Conservation (phyloP, 805 yeast species). For the Kodamaea laetipori region DNA sequence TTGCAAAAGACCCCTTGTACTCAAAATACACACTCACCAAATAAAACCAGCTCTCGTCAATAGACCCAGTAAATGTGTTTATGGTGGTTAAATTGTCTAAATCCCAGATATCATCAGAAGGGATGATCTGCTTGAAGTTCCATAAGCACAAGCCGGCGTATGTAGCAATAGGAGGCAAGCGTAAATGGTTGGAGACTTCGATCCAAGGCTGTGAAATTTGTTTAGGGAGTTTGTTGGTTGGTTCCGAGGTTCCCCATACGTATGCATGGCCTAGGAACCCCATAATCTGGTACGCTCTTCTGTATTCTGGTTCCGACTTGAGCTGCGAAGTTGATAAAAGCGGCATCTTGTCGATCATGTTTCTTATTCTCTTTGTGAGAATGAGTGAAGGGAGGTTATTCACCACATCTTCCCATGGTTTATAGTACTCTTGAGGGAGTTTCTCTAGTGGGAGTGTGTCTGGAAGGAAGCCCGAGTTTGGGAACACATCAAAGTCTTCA, state of each 20-base stretch:
- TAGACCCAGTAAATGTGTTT: conserved; percentile 84
- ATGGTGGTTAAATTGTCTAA: conserved; percentile 75
- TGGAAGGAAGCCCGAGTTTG: conserved; percentile 79
- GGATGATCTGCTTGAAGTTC: conserved; percentile 74
- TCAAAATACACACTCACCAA: conserved; percentile 87
- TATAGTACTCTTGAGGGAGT: conserved; percentile 62
- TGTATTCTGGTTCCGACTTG: conserved; percentile 49
- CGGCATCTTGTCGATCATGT: conserved; percentile 64
- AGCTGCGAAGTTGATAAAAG: conserved; percentile 52
- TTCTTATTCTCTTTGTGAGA: conserved; percentile 62
- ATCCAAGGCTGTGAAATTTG: conserved; percentile 73
- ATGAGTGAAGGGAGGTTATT: conserved; percentile 71
- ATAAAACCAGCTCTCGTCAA: conserved; percentile 94
- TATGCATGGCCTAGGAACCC: conserved; percentile 87
- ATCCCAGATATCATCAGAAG: conserved; percentile 45
- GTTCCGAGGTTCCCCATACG: conserved; percentile 76
- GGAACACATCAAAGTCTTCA: conserved; percentile 69
- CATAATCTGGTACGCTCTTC: conserved; percentile 80
- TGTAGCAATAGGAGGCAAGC: conserved; percentile 84
- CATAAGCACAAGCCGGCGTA: conserved; percentile 86
- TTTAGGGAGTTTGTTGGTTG: conserved; percentile 64
- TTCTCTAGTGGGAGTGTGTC: conserved; percentile 58
- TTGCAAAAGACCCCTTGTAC: conserved; percentile 71
- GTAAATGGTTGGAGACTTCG: conserved; percentile 55
- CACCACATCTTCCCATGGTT: conserved; percentile 77